Base-by-base conservation (phyloP, 2,329 filamentous ascomycete species). In the Fusarium proliferatum region DNA sequence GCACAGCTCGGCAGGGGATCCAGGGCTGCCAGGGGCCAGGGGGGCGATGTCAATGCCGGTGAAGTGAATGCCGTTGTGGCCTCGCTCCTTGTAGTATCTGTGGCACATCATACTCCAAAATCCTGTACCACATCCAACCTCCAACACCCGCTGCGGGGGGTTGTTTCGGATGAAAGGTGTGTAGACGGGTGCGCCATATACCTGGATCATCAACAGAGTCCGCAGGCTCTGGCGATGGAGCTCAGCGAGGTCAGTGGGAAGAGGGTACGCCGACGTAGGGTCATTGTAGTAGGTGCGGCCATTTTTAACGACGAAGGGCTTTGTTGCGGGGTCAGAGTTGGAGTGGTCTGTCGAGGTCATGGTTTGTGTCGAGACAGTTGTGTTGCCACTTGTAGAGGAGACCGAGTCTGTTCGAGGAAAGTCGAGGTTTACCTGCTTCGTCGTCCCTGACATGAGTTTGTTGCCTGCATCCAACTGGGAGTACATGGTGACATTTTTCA, bases 81-180 rank as follows among this genome's bases (percentile, higher is more conserved):
- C 94, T 62, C 89, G 86, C 55, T 89, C 87, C 64, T 88, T 87
- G 79, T 95, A 94, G 82, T 94, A 93, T 41, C 94, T 90, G 81
- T 97, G 93, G 81, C 94, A 97, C 85, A 94, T 91, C 82, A 93
- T 92, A 76, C 93, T 95, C 95, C 95, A 98, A 80, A 97, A 93
- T 30, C 91, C 96, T 26, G 93, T 93, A 23, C 95, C 95, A 81
- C 96, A 98, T 36, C 92, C 95, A 39, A 98, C 84, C 79, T 98
- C 96, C 30, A 98, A 87, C 34, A 98, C 92, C 73, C 91, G 91
- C 77, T 88, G 88, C 0, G 95, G 95, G 26, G 93, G 91, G 52
- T 90, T 89, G 71, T 89, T 87, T 48, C 87, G 84, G 61, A 94
- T 87, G 36, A 86, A 86, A 2, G 92, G 91, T 13, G 92, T 93